Conservation (phyloP, 1,139 yeast genomes). For the Yamadazyma triangularis region DNA sequence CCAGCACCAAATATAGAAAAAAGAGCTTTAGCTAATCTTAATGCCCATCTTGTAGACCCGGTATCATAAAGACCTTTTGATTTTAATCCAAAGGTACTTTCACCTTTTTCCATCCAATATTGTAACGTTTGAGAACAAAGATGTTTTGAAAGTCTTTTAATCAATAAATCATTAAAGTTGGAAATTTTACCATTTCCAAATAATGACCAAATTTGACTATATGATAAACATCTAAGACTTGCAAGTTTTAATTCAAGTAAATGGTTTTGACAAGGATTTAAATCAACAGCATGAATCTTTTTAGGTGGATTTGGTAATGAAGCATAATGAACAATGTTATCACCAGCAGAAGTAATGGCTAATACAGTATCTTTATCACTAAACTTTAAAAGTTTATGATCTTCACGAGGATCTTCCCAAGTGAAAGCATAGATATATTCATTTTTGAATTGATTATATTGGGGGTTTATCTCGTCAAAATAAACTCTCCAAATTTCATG, state of each 20-base stretch:
- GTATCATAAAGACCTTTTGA: conserved; percentile 67
- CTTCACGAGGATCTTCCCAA: conserved; percentile 90
- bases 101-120: conserved; percentile 69
- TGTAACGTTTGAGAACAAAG: conserved; percentile 78
- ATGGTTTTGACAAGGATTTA: conserved; percentile 81
- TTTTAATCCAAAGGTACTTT: conserved; percentile 45
- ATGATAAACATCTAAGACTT: conserved; percentile 53
- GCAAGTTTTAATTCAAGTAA: conserved; percentile 75
- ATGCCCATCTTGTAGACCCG: conserved; percentile 84
- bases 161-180: conserved; percentile 41
- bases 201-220: conserved; percentile 63
- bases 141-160: conserved; percentile 58
- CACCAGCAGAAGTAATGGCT: conserved; percentile 86
- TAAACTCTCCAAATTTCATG: conserved; percentile 73
- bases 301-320: conserved; percentile 66
- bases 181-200: conserved; percentile 72
- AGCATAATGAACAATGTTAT: conserved; percentile 72
- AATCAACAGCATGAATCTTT: conserved; percentile 78
- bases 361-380: conserved; percentile 64
- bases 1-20: conserved; percentile 55
- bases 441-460: conserved; percentile 66
- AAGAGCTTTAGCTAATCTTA: conserved; percentile 58
- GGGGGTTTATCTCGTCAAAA: conserved; percentile 66
- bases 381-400: conserved; percentile 59
- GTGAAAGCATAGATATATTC: conserved; percentile 84